phyloP scores from a whole-genome alignment of 2,329 filamentous ascomycete species.

The Clarireedia hainanense region DNA sequence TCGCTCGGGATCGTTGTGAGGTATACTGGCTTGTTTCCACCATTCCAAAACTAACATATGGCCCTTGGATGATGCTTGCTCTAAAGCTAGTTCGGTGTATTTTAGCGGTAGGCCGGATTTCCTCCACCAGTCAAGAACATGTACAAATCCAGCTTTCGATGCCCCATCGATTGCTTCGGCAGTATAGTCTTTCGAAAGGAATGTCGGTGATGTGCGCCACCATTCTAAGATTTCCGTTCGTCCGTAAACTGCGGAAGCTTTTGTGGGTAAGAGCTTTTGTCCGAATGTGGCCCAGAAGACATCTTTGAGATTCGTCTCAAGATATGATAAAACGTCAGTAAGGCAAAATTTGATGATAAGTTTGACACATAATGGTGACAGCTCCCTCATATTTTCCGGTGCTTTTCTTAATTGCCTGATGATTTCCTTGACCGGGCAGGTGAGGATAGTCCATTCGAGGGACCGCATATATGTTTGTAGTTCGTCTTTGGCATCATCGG shows the following conservation, averaged over 20 bases:
- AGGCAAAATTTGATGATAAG: conserved; percentile 88
- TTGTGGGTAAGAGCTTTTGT: conserved; percentile 73
- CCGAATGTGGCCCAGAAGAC: conserved; percentile 84
- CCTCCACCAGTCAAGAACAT: conserved; percentile 89
- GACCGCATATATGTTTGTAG: conserved; percentile 67
- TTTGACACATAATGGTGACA: conserved; percentile 77
- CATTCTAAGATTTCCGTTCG: conserved; percentile 80
- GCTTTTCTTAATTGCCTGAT: conserved; percentile 66
- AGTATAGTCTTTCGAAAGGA: conserved; percentile 74
- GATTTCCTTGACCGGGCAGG: conserved; percentile 60
- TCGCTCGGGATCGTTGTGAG: conserved; percentile 36
- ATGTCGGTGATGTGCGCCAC: conserved; percentile 78
- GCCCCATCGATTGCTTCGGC: conserved; percentile 77
- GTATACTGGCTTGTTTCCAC: conserved; percentile 70
- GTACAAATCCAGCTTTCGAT: conserved; percentile 74
- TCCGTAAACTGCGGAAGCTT: conserved; percentile 80
- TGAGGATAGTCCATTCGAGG: conserved; percentile 78
- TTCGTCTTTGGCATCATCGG: conserved; percentile 53
- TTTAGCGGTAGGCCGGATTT: conserved; percentile 69
- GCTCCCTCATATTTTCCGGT: conserved; percentile 58
- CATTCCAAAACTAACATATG: conserved; percentile 83
- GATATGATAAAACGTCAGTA: conserved; percentile 66
- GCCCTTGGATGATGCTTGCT: conserved; percentile 78
- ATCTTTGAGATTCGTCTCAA: conserved; percentile 59
- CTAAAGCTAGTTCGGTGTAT: conserved; percentile 80